phyloP scores from a whole-genome alignment of 768 basidiomycete species.

The Lentinula sp. region DNA sequence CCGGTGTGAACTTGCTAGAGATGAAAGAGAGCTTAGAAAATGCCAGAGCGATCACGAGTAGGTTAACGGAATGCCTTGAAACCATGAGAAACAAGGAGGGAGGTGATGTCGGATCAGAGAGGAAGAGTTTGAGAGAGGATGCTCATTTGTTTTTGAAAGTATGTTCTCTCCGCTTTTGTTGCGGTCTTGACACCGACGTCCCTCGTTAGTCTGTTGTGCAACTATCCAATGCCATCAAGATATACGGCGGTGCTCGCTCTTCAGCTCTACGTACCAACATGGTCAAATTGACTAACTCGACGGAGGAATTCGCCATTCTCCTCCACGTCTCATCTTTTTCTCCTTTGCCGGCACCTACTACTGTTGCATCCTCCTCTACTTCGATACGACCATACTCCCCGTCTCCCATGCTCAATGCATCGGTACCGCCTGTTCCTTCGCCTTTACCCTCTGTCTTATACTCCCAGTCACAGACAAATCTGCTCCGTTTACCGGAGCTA shows the following conservation, averaged over 20 bases:
- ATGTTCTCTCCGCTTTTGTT: slow-evolving; percentile 9
- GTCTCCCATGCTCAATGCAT: slow-evolving; percentile 38
- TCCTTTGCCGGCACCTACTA: slow-evolving; percentile 36
- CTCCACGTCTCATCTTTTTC: slow-evolving; percentile 82
- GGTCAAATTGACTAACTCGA: slow-evolving; percentile 72
- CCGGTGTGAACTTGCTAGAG: slow-evolving; percentile 24
- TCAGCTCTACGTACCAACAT: slow-evolving; percentile 62
- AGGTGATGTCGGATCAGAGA: slow-evolving; percentile 46
- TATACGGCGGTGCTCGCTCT: slow-evolving; percentile 52
- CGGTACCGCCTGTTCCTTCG: slow-evolving; percentile 9
- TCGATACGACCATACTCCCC: slow-evolving; percentile 55
- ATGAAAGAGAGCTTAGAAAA: slow-evolving; percentile 49
- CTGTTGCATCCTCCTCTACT: background rate
- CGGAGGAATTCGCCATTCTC: slow-evolving; percentile 83
- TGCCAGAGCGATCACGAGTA: slow-evolving; percentile 61
- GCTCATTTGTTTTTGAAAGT: slow-evolving; percentile 83
- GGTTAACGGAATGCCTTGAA: slow-evolving; percentile 53
- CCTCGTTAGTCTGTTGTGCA: slow-evolving; percentile 61
- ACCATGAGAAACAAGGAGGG: slow-evolving; percentile 39
- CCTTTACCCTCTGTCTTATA: background rate
- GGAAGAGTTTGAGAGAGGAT: slow-evolving; percentile 65
- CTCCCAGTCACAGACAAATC: slow-evolving; percentile 13
- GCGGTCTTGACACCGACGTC: background rate
- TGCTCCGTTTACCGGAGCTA: slow-evolving; percentile 21
- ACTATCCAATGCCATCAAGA: slow-evolving; percentile 69